phyloP scores from a whole-genome alignment of 2,329 filamentous ascomycete genomes.

The Pseudogymnoascus sp. region DNA sequence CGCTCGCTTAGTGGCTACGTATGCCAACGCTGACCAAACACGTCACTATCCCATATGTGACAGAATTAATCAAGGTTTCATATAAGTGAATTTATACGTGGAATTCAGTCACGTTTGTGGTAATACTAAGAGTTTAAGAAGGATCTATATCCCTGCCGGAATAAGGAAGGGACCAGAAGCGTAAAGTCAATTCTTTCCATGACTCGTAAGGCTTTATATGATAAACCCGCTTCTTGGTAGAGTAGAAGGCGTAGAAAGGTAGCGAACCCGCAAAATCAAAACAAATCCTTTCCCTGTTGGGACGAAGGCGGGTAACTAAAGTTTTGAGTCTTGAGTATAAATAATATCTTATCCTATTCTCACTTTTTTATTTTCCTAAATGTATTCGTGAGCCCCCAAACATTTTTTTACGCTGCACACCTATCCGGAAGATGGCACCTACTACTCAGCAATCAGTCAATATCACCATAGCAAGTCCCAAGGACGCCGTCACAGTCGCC shows the following conservation, averaged over 20 bases:
- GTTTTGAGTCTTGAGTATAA: not conserved
- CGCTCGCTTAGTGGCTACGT: not conserved
- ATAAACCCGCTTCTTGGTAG: not conserved
- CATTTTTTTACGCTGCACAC: not conserved
- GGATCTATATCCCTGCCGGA: not conserved
- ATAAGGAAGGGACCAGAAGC: not conserved
- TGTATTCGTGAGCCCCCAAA: not conserved
- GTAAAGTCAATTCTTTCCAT: not conserved
- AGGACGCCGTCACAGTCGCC: constrained; percentile 27
- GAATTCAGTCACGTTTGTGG: not conserved
- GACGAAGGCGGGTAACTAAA: not conserved
- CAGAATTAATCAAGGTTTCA: not conserved
- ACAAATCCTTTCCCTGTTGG: not conserved
- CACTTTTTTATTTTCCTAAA: not conserved
- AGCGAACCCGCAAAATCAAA: not conserved
- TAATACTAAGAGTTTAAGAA: not conserved
- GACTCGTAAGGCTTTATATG: not conserved
- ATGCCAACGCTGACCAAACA: constrained; percentile 3
- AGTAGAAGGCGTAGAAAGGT: not conserved
- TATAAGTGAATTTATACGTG: not conserved
- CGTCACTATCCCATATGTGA: not conserved
- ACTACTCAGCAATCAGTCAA: constrained; percentile 6
- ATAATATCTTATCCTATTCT: not conserved
- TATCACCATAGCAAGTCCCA: constrained; percentile 22
- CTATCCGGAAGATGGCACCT: not conserved